Base-by-base conservation (phyloP, 306 rosid species). In the Neltuma alba region DNA sequence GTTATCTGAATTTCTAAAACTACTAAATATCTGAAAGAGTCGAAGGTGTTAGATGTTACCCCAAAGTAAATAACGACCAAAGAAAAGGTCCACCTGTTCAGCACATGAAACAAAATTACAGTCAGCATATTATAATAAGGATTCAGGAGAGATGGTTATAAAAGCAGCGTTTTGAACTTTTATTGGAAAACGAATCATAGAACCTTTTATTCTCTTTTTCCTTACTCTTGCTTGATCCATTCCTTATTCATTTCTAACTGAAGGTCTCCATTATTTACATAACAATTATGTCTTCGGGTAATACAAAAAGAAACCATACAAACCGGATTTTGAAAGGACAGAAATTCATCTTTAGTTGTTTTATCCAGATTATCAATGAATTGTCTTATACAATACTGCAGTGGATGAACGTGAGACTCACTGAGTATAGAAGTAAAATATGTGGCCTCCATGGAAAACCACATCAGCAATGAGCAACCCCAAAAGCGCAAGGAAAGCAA, bases 61-160 rank as follows among this genome's bases (percentile, higher is more conserved):
- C 88, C 97, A 85, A 95, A 95, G 87, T 93, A 95, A 83, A 95
- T 20, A 25, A 92, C 88, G 76, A 95, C 98, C 90, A 95, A 81
- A 71, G 88, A 9, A 84, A 95, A 93, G 47, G 98, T 95, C 97
- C 99, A 95, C 94, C 99, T 95, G 92, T 87, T 79, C 83, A 88
- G 74, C 78, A 58, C 68, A 62, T 68, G 52, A 65, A 79, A 47
- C 72, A 50, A 14, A 60, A 65, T 33, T 55, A 76, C 6, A 61
- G 81, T 84, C 85, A 86, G 82, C 80, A 73, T 63, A 72, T 63
- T 72, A 58, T 21, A 73, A 67, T 31, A 70, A 65, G 61, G 45
- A 76, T 72, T 33, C 74, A 77, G 74, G 47, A 67, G 34, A 25
- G 64, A n/a, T 76, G 42, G 72, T 72, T 62, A 41, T 54, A 45